Evolutionary conservation across 2,329 filamentous ascomycete species (phyloP), one percentile per base, ranked within the genome.

Genomic region (Setomelanomma holmii): DNA sequence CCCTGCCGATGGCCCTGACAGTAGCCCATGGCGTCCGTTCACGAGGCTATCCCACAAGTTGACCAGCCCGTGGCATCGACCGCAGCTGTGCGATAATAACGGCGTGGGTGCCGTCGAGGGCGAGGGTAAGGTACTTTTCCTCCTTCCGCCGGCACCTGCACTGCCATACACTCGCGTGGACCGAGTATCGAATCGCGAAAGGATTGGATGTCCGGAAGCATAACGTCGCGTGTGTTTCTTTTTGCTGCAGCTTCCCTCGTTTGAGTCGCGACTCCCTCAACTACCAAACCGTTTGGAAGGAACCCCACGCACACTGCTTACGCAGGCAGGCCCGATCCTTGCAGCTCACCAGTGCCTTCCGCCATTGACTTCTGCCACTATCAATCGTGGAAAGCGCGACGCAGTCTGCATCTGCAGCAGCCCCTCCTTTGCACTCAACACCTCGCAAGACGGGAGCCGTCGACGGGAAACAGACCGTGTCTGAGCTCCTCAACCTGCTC

Each of bases 301-400:
- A 50, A 60, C 56, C 54, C 53, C 55, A 53, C 58, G 51, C 49
- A 61, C 60, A 51, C 61, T 60, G 63, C 66, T 61, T 65, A 48
- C 49, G 40, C 43, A 53, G 51, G 51, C 64, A 67, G 56, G 66
- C 61, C 60, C 61, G 53, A 67, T 63, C 69, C 71, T 73, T 70
- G 69, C 66, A 62, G 57, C 38, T 56, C 45, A 53, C 44, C 55
- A 45, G 45, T 58, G 59, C 58, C 47, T 60, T 55, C 61, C 55
- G 27, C 33, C 40, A 30, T n/a, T 39, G 36, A n/a, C 24, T 20
- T 33, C 47, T 53, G n/a, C 56, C 49, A 49, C 45, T 40, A 58
- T 51, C 45, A 43, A 40, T 50, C 49, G 53, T 60, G 58, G 53
- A 53, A 63, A 50, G 51, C 45, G 36, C 42, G 51, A 63, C 51